Conservation (phyloP, 208 protist species). For the Wallacemonas collosoma region DNA sequence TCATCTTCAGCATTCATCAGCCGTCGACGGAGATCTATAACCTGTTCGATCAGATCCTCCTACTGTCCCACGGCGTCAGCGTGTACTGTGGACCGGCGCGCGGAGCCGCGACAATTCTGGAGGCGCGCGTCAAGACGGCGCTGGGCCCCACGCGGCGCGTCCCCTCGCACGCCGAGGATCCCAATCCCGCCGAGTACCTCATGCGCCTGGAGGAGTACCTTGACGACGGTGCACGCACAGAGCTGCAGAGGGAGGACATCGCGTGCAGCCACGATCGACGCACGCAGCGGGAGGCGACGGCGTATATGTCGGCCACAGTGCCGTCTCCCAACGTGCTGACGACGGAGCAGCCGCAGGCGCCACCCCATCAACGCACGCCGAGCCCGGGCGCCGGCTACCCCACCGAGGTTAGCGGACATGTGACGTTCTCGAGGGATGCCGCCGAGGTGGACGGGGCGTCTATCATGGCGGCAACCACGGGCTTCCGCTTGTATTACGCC, state of each 20-base stretch:
- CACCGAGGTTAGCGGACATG: constrained; percentile 13
- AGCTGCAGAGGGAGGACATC: constrained; percentile 52
- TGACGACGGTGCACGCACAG: constrained; percentile 63
- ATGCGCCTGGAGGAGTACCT: constrained; percentile 88
- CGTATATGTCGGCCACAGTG: constrained; percentile 9
- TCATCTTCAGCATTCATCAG: constrained; percentile 94
- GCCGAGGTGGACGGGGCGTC: constrained; percentile 14
- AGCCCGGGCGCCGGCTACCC: neutral
- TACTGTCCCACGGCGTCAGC: constrained; percentile 81
- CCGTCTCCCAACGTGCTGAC: neutral
- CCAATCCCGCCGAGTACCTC: constrained; percentile 85
- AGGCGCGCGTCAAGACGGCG: constrained; percentile 49
- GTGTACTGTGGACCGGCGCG: constrained; percentile 85
- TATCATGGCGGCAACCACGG: constrained; percentile 50
- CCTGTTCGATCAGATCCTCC: constrained; percentile 87
- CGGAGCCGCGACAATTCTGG: constrained; percentile 54
- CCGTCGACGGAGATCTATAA: constrained; percentile 89
- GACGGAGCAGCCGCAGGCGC: constrained; percentile 16
- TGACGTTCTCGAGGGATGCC: neutral
- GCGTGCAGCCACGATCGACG: neutral
- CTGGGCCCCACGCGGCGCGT: constrained; percentile 47
- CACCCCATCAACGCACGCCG: neutral
- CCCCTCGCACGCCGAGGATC: constrained; percentile 41
- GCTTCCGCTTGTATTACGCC: constrained; percentile 76
- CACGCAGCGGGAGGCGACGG: constrained; percentile 20